Conservation (phyloP, 352 stramenopile genomes). For the Albugo laibachii region DNA sequence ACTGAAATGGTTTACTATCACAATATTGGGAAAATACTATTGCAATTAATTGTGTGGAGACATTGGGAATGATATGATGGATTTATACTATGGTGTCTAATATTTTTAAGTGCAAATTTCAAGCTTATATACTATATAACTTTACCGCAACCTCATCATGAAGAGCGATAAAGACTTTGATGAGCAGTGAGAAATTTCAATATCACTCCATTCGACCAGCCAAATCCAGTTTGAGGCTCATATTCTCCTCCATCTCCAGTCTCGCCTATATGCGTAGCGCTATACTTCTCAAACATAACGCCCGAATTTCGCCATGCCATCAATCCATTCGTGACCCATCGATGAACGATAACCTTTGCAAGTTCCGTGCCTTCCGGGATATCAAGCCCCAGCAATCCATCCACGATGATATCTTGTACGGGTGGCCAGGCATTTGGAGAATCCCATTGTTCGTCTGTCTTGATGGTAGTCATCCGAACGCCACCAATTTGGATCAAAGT, state of each 20-base stretch:
- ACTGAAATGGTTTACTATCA: neutral
- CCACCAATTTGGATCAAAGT: slow-evolving; percentile 14
- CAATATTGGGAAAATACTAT: neutral
- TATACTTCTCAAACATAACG: slow-evolving; percentile 37
- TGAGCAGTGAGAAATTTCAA: slow-evolving; percentile 25
- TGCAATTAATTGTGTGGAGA: neutral
- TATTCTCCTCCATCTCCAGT: slow-evolving; percentile 30
- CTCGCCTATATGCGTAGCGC: slow-evolving; percentile 14
- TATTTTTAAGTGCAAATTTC: too few species aligned
- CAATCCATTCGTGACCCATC: slow-evolving; percentile 11
- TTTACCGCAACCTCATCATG: too few species aligned
- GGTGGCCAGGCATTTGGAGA: slow-evolving; percentile 31
- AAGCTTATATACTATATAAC: too few species aligned
- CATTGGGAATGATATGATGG: neutral
- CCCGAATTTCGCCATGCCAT: slow-evolving; percentile 10
- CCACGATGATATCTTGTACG: slow-evolving; percentile 17
- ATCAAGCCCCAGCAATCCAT: slow-evolving; percentile 11
- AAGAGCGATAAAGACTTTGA: slow-evolving; percentile 2
- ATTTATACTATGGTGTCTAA: too few species aligned
- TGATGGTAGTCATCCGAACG: slow-evolving; percentile 14
- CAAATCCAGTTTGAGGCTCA: slow-evolving; percentile 25
- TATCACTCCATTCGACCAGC: slow-evolving; percentile 33
- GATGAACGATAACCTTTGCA: slow-evolving; percentile 9
- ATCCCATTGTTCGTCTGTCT: slow-evolving; percentile 26
- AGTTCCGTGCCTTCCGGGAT: slow-evolving; percentile 5